Conservation (phyloP, 805 yeast species). For the Saccharomycopsis fermentans region DNA sequence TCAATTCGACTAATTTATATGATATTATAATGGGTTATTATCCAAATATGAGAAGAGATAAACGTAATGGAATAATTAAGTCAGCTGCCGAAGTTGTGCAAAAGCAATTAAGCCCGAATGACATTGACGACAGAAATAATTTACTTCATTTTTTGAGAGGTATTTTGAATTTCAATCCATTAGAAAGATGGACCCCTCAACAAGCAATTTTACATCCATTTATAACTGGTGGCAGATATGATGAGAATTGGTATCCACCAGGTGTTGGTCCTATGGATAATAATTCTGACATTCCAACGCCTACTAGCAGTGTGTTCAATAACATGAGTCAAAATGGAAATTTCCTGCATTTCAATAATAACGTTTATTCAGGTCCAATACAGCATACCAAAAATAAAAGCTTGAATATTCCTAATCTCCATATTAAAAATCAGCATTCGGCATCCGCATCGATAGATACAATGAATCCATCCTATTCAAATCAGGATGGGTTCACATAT, state of each 20-base stretch:
- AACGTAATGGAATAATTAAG: slow-evolving; percentile 27
- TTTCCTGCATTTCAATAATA: not conserved
- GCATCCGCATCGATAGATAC: not conserved
- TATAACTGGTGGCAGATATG: slow-evolving; percentile 50
- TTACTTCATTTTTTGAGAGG: slow-evolving; percentile 73
- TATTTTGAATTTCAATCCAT: slow-evolving; percentile 73
- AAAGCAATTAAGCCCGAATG: slow-evolving; percentile 43
- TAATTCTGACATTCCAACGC: not conserved
- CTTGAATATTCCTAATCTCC: not conserved
- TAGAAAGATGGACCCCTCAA: slow-evolving; percentile 94
- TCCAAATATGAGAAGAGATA: slow-evolving; percentile 11
- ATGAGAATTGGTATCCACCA: slow-evolving; percentile 46
- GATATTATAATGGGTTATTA: slow-evolving; percentile 75
- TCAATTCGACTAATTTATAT: slow-evolving; percentile 50
- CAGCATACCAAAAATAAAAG: not conserved
- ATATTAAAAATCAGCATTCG: not conserved
- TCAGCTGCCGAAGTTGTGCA: not conserved
- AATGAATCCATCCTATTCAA: not conserved
- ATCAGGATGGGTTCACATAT: not conserved
- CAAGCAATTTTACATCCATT: slow-evolving; percentile 92
- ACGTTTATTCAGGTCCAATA: not conserved
- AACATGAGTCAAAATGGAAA: not conserved
- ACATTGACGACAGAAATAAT: slow-evolving; percentile 59
- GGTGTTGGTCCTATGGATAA: slow-evolving; percentile 20
- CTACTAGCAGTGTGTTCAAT: not conserved